Evolutionary conservation across 2,329 filamentous ascomycete genomes (phyloP).

Genomic region (Dothideomycetes sp.): DNA sequence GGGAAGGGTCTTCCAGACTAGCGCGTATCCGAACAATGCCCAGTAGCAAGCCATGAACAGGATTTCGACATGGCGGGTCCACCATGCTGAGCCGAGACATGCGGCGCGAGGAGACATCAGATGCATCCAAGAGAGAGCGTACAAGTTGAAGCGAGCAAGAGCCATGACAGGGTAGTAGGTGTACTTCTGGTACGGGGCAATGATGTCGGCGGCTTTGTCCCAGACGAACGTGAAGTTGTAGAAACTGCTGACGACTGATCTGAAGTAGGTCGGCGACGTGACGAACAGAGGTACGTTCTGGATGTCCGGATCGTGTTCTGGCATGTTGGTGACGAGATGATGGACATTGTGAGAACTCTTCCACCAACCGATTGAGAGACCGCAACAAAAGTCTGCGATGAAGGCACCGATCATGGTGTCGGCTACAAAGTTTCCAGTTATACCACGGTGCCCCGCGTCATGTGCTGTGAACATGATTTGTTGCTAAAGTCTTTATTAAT

Average conservation of each 20-base stretch:
- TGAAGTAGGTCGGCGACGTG: constrained; percentile 71
- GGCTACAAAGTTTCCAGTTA: constrained; percentile 49
- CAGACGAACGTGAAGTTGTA: constrained; percentile 74
- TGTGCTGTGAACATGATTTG: constrained; percentile 62
- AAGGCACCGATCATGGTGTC: constrained; percentile 55
- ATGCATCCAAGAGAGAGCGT: constrained; percentile 70
- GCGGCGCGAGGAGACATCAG: constrained; percentile 62
- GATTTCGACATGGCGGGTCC: constrained; percentile 76
- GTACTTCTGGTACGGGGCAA: constrained; percentile 68
- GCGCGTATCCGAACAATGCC: constrained; percentile 75
- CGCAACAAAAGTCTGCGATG: constrained; percentile 56
- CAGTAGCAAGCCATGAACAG: constrained; percentile 72
- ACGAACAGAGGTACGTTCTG: constrained; percentile 76
- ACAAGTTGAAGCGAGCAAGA: constrained; percentile 81
- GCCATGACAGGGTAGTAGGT: constrained; percentile 74
- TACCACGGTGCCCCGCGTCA: constrained; percentile 55
- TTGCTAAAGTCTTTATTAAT: constrained; percentile 35
- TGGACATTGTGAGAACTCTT: constrained; percentile 62
- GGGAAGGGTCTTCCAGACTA: constrained; percentile 66
- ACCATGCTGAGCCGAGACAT: constrained; percentile 66
- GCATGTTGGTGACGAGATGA: constrained; percentile 57
- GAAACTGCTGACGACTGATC: constrained; percentile 66
- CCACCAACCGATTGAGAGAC: constrained; percentile 60
- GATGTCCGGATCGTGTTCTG: constrained; percentile 37
- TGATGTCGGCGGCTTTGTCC: constrained; percentile 60